These are phyloP conservation scores for Akanthomyces muscarius DNA, from an alignment of 2,329 filamentous ascomycete species.

Conservation along the genomic window DNA sequence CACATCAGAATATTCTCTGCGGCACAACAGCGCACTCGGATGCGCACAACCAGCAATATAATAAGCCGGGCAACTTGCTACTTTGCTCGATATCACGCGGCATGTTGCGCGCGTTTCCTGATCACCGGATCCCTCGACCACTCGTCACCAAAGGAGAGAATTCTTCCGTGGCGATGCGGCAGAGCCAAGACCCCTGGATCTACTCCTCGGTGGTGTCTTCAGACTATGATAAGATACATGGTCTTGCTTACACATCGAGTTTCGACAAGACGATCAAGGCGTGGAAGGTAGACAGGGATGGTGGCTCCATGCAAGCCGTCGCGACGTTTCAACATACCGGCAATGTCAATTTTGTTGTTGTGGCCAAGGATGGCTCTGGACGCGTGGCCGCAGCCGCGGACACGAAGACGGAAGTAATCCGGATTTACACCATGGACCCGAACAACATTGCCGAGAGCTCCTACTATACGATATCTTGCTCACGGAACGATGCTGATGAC, in stretches of 20 bases:
- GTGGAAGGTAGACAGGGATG: constrained; percentile 44
- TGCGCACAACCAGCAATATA: constrained; percentile 61
- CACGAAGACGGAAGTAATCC: constrained; percentile 48
- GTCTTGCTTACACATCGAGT: constrained; percentile 54
- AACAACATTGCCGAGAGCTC: constrained; percentile 34
- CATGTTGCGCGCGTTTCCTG: constrained; percentile 47
- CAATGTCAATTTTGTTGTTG: constrained; percentile 60
- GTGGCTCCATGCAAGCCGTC: constrained; percentile 38
- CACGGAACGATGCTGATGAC: constrained; percentile 31
- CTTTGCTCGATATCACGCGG: constrained; percentile 46
- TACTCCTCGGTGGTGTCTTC: constrained; percentile 62
- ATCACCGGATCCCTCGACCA: constrained; percentile 55
- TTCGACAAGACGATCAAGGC: constrained; percentile 60
- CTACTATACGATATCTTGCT: constrained; percentile 40
- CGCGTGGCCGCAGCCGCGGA: constrained; percentile 59
- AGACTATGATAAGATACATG: constrained; percentile 45
- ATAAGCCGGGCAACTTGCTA: constrained; percentile 59
- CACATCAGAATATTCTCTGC: constrained; percentile 52
- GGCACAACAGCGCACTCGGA: constrained; percentile 62
- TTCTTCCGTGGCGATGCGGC: constrained; percentile 51
- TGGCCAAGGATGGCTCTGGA: constrained; percentile 44
- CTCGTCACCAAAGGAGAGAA: constrained; percentile 52
- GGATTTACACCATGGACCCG: constrained; percentile 49
- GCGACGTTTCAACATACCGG: constrained; percentile 53
- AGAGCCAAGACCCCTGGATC: constrained; percentile 58